phyloP scores from a whole-genome alignment of 2,329 filamentous ascomycete genomes.

The Elsinoe ampelina region DNA sequence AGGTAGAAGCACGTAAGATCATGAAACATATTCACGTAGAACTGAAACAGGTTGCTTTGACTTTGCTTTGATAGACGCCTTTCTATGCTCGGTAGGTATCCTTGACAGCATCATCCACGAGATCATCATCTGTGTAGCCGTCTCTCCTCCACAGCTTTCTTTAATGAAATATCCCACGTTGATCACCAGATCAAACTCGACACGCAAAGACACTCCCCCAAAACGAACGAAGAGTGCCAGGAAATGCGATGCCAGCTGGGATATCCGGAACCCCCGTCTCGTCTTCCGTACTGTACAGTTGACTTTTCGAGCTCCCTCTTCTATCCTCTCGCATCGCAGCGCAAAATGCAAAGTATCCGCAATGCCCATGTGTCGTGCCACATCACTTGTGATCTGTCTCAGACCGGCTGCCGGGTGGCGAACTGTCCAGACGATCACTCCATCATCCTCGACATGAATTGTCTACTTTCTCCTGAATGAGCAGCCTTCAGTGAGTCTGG shows the following conservation, averaged over 20 bases:
- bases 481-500: constrained; percentile 97
- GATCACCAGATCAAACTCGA: constrained; percentile 7
- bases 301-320: constrained; percentile 21
- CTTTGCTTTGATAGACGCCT: constrained; percentile 10
- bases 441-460: constrained; percentile 27
- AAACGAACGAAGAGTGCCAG: constrained; percentile 5
- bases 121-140: constrained; percentile 19
- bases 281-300: constrained; percentile 16
- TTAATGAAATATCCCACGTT: constrained; percentile 5
- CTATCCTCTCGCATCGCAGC: constrained; percentile 18
- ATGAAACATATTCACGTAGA: not conserved
- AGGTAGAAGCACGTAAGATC: not conserved
- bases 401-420: constrained; percentile 6
- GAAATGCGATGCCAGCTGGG: constrained; percentile 17
- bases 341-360: constrained; percentile 14
- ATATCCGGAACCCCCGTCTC: constrained; percentile 21
- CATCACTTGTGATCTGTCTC: constrained; percentile 19
- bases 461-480: constrained; percentile 99
- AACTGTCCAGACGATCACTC: constrained; percentile 12
- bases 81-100: constrained; percentile 35
- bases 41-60: not conserved
- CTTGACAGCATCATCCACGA: constrained; percentile 31
- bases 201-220: constrained; percentile 16
- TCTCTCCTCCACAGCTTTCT: constrained; percentile 24
- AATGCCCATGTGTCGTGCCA: constrained; percentile 16